A percentile compares a stretch with the other conserved stretches of the same genome.
Conservation (phyloP, 257 asterid genomes). For the Echites panduratus region DNA sequence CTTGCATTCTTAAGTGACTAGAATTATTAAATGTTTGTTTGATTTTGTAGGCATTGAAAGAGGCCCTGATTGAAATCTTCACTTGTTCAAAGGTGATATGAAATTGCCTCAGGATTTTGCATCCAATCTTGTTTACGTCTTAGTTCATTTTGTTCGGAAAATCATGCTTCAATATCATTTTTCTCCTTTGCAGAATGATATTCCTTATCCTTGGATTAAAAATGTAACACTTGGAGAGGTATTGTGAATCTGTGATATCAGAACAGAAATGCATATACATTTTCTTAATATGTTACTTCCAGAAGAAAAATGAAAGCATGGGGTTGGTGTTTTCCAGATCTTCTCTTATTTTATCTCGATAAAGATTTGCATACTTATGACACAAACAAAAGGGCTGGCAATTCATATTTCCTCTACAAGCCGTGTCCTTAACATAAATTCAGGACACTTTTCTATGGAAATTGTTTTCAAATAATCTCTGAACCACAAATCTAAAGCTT, state of each 20-base stretch:
- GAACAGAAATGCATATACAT: not conserved
- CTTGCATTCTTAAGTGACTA: slow-evolving; percentile 20
- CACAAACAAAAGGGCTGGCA: not conserved
- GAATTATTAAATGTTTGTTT: slow-evolving; percentile 20
- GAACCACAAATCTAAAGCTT: not conserved
- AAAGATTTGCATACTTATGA: not conserved
- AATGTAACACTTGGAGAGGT: slow-evolving; percentile 49
- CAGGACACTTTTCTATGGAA: not conserved
- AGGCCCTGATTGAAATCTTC: slow-evolving; percentile 64
- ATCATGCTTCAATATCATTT: slow-evolving; percentile 2
- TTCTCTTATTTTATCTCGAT: slow-evolving; percentile 11
- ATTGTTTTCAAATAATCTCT: not conserved
- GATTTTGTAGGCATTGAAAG: slow-evolving; percentile 55
- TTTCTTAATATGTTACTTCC: slow-evolving; percentile 1
- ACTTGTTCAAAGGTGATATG: slow-evolving; percentile 52
- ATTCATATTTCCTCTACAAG: not conserved
- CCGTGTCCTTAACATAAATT: not conserved
- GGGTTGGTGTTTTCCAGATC: not conserved
- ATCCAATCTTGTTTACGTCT: not conserved
- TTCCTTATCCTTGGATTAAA: slow-evolving; percentile 42
- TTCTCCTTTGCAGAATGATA: slow-evolving; percentile 27
- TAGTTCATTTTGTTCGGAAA: not conserved
- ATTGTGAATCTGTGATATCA: slow-evolving; percentile 16
- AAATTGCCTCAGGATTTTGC: slow-evolving; percentile 1
- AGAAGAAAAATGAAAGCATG: not conserved